Evolutionary conservation across 495 filamentous ascomycete species (phyloP).

Genomic region (Neurospora hispaniola): DNA sequence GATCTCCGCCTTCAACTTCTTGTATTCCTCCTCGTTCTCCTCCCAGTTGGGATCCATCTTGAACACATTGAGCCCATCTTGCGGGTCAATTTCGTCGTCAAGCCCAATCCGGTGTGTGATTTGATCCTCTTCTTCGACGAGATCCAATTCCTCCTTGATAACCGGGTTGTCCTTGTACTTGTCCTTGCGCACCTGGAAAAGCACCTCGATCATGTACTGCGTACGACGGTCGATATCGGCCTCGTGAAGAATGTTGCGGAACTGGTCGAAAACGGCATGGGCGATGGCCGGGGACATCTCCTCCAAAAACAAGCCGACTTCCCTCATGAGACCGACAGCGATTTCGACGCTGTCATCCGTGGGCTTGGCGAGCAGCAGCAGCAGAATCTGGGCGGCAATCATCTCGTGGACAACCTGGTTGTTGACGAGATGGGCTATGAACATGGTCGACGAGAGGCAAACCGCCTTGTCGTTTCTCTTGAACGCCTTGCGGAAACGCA

Average conservation of each 20-base stretch:
- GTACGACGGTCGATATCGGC: conserved; percentile 91
- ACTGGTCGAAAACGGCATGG: conserved; percentile 86
- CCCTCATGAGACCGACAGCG: conserved; percentile 79
- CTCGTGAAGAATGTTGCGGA: conserved; percentile 89
- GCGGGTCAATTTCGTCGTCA: conserved; percentile 69
- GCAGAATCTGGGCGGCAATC: conserved; percentile 78
- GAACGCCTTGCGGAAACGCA: conserved; percentile 93
- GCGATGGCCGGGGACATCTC: conserved; percentile 84
- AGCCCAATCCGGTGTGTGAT: conserved; percentile 77
- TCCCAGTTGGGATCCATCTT: conserved; percentile 87
- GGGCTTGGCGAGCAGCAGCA: conserved; percentile 82
- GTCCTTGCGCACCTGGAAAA: conserved; percentile 95
- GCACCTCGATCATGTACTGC: conserved; percentile 97
- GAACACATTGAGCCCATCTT: conserved; percentile 88
- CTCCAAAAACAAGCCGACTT: conserved; percentile 87
- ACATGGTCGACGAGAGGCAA: conserved; percentile 79
- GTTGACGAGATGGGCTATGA: conserved; percentile 91
- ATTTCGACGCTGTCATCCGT: conserved; percentile 98
- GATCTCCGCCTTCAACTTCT: conserved; percentile 82
- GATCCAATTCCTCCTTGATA: conserved; percentile 83
- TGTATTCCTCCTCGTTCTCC: conserved; percentile 82
- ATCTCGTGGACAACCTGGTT: conserved; percentile 93
- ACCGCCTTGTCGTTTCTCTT: conserved; percentile 96
- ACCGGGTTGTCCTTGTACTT: conserved; percentile 90
- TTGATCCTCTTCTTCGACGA: conserved; percentile 95